Percentiles rank a stretch among this genome's conserved stretches.
These are phyloP conservation scores for Fragaria nilgerrensis DNA, from an alignment of 306 rosid genomes.

Conservation along the genomic window DNA sequence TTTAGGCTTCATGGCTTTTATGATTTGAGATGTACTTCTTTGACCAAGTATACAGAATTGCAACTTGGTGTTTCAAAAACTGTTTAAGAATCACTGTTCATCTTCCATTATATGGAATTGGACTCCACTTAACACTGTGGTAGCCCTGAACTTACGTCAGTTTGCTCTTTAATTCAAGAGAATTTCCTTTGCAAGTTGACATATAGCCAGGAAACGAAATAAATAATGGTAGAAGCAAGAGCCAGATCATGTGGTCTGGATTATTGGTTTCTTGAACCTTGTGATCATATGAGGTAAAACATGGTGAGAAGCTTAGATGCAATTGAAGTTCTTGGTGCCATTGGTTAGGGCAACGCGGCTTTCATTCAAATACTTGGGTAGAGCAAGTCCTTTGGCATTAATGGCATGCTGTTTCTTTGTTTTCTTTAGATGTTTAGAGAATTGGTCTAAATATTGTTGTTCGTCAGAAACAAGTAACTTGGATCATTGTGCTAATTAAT, in stretches of 20 bases:
- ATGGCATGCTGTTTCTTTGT: background rate
- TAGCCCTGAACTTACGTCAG: background rate
- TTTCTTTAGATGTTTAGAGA: background rate
- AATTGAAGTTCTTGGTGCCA: background rate
- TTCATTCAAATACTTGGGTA: background rate
- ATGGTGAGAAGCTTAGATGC: background rate
- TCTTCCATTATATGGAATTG: slow-evolving; percentile 2
- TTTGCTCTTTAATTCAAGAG: background rate
- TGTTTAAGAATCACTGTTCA: background rate
- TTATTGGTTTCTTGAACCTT: background rate
- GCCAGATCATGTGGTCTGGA: background rate
- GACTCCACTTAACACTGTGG: background rate
- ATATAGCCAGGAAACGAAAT: background rate
- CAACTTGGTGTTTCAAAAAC: background rate
- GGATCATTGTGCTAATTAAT: background rate
- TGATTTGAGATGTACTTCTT: slow-evolving; percentile 3
- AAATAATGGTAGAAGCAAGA: background rate
- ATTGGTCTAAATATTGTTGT: background rate
- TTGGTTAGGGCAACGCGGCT: background rate
- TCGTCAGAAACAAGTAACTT: background rate
- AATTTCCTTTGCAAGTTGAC: background rate
- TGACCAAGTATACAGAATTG: slow-evolving; percentile 7
- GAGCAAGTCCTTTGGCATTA: background rate
- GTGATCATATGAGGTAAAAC: background rate
- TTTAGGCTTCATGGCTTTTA: slow-evolving; percentile 15